Evolutionary conservation across 257 asterid species (phyloP), one percentile per base, ranked within the genome.

Genomic region (Handroanthus guayacan): DNA sequence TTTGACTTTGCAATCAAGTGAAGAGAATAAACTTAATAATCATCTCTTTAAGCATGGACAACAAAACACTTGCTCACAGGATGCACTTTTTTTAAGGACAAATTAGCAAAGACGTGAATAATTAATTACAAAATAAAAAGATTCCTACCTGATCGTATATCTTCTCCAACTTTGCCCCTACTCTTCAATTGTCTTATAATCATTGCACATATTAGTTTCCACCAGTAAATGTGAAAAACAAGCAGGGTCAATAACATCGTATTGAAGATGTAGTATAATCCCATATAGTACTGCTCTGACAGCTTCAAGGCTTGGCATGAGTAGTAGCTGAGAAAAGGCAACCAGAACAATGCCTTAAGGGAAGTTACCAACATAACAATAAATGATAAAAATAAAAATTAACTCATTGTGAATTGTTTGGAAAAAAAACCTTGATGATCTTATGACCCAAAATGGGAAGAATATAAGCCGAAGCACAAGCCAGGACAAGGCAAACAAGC

Each of bases 361-460:
- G 62, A 67, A 14, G 61, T 13, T 62, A 54, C 14, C 69, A 62
- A 47, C 6, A 12, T 48, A 9, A 25, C 0, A 25, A 25, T 25
- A 25, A 25, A 25, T 25, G 31, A 25, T 25, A 25, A 25, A 39
- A 45, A 58, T 6, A 44, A 36, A 7, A 66, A 58, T 31, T 25
- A 47, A 76, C 20, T 52, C 10, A 52, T 41, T 14, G 44, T 17
- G 65, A 71, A 36, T 20, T 16, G 41, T 41, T 54, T 79, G 60
- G 83, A 66, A 62, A 67, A 67, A 84, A 60, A 77, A 89, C 90
- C 91, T 84, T 67, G 94, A 78, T 13, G 85, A 76, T 75, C 90
- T 81, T 73, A 88, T 88, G 78, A 81, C 84, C 94, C 96, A 92
- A 80, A 89, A 92, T 45, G 98, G 98, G 58, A 89, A 93, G 82